Conservation (phyloP, 768 basidiomycete genomes). For the Pisolithus orientalis region DNA sequence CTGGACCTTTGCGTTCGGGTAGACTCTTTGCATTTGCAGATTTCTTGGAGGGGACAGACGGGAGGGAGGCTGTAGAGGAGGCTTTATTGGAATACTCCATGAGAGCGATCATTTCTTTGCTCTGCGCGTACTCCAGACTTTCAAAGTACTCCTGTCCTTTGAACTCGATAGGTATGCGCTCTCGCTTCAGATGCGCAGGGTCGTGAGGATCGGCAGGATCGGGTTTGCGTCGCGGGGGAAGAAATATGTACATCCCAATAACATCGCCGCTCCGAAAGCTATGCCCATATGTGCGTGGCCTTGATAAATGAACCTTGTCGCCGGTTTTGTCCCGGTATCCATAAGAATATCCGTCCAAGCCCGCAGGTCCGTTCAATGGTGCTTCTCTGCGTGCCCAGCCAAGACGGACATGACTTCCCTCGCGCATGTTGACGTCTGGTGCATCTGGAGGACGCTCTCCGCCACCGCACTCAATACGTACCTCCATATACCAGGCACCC, state of each 20-base stretch:
- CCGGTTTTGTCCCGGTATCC: slow-evolving; percentile 88
- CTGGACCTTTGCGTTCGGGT: slow-evolving; percentile 45
- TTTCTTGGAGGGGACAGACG: slow-evolving; percentile 55
- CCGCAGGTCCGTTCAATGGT: slow-evolving; percentile 88
- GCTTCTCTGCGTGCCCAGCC: slow-evolving; percentile 93
- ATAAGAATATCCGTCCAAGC: slow-evolving; percentile 91
- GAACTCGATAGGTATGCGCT: slow-evolving; percentile 90
- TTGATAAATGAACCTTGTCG: slow-evolving; percentile 82
- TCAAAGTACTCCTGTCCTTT: slow-evolving; percentile 98
- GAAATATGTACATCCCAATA: slow-evolving; percentile 87
- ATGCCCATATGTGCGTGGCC: slow-evolving; percentile 71
- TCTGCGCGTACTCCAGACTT: slow-evolving; percentile 78
- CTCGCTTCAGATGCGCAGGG: slow-evolving; percentile 78
- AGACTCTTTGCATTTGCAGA: slow-evolving; percentile 61
- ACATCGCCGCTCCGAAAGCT: slow-evolving; percentile 79
- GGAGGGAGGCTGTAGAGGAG: slow-evolving; percentile 47
- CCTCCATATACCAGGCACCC: slow-evolving; percentile 94
- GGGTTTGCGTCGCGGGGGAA: slow-evolving; percentile 63
- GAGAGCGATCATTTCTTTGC: slow-evolving; percentile 88
- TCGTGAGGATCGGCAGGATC: slow-evolving; percentile 62
- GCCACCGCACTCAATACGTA: slow-evolving; percentile 70
- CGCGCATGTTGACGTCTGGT: slow-evolving; percentile 41
- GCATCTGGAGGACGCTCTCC: slow-evolving; percentile 42
- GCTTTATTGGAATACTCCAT: slow-evolving; percentile 71
- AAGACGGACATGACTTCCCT: slow-evolving; percentile 80